These are phyloP conservation scores for Chlorencoelia australis DNA, from an alignment of 2,329 filamentous ascomycete species.

Conservation along the genomic window DNA sequence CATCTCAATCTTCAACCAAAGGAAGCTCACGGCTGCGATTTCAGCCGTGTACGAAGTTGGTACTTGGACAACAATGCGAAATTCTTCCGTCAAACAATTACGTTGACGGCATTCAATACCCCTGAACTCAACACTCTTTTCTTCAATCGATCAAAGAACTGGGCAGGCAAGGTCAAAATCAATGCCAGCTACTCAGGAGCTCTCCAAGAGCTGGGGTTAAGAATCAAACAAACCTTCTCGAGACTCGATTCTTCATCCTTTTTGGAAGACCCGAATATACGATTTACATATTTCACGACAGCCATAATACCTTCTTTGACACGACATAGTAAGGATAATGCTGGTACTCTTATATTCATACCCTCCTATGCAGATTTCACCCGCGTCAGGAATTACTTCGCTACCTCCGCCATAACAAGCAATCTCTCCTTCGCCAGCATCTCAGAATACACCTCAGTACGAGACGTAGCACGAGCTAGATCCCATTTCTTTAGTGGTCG, in stretches of 20 bases:
- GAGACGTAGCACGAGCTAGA: constrained; percentile 72
- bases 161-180: constrained; percentile 68
- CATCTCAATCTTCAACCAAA: constrained; percentile 86
- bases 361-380: constrained; percentile 94
- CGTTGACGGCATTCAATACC: constrained; percentile 74
- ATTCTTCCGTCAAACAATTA: constrained; percentile 74
- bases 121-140: constrained; percentile 79
- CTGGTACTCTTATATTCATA: constrained; percentile 77
- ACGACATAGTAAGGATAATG: constrained; percentile 53
- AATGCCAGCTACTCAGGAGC: constrained; percentile 57
- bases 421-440: constrained; percentile 66
- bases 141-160: constrained; percentile 67
- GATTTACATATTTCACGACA: constrained; percentile 85
- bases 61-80: constrained; percentile 83
- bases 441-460: constrained; percentile 74
- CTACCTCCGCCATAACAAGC: constrained; percentile 51
- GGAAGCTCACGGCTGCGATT: constrained; percentile 86
- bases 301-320: constrained; percentile 67
- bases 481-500: constrained; percentile 80
- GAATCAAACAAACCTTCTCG: constrained; percentile 78
- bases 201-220: constrained; percentile 62
- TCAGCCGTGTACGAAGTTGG: constrained; percentile 80
- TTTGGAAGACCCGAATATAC: constrained; percentile 68
- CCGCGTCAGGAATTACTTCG: constrained; percentile 83
- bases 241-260: constrained; percentile 67